phyloP scores from a whole-genome alignment of 2,329 filamentous ascomycete species.

The Ceratocystis alfenasii region DNA sequence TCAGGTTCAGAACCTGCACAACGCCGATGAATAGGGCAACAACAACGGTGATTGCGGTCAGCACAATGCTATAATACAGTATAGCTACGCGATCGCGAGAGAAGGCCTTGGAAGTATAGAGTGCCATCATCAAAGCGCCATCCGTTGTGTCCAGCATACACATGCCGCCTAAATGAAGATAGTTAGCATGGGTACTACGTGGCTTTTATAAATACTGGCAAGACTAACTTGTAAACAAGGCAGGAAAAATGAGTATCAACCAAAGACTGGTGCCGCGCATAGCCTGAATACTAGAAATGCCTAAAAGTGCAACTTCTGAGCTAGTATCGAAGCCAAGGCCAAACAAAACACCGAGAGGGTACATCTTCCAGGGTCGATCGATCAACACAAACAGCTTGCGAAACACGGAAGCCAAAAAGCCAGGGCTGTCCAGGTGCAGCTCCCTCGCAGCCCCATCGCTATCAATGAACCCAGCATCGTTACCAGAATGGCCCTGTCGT shows the following conservation, averaged over 20 bases:
- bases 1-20: slow-evolving; percentile 69
- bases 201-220: slow-evolving; percentile 10
- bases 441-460: slow-evolving; percentile 33
- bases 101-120: slow-evolving; percentile 73
- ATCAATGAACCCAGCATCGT: slow-evolving; percentile 26
- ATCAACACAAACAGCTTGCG: slow-evolving; percentile 64
- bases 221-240: slow-evolving; percentile 65
- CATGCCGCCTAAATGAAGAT: slow-evolving; percentile 59
- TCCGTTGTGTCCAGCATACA: slow-evolving; percentile 87
- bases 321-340: slow-evolving; percentile 92
- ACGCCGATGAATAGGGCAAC: slow-evolving; percentile 78
- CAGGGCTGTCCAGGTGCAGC: slow-evolving; percentile 63
- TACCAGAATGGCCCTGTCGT: slow-evolving; percentile 26
- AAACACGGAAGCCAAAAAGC: slow-evolving; percentile 60
- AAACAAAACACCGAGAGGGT: slow-evolving; percentile 76
- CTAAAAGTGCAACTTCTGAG: slow-evolving; percentile 82
- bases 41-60: slow-evolving; percentile 70
- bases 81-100: slow-evolving; percentile 77
- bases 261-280: slow-evolving; percentile 79
- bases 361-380: slow-evolving; percentile 86
- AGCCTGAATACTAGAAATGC: slow-evolving; percentile 79
- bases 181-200: slow-evolving; percentile 6
- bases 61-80: slow-evolving; percentile 81
- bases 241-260: slow-evolving; percentile 84
- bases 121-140: slow-evolving; percentile 85